phyloP scores from a whole-genome alignment of 2,329 filamentous ascomycete genomes.

The Lachnellula hyalina region DNA sequence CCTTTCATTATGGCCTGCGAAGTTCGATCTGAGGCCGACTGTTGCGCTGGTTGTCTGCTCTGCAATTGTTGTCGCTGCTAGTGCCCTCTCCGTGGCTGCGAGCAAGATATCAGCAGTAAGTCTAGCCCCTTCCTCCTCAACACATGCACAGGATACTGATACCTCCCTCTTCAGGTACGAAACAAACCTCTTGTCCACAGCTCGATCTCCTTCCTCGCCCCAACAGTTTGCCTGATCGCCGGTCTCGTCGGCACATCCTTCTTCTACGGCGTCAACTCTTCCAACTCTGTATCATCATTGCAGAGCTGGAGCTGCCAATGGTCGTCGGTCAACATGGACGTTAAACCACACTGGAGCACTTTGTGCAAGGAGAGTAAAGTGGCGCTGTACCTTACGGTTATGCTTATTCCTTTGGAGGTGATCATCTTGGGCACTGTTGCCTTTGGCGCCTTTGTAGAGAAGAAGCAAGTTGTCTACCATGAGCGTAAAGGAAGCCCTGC shows the following conservation, averaged over 20 bases:
- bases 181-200: slow-evolving; percentile 25
- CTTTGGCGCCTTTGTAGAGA: slow-evolving; percentile 42
- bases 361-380: slow-evolving; percentile 53
- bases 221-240: slow-evolving; percentile 40
- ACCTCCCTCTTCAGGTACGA: slow-evolving; percentile 35
- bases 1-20: slow-evolving; percentile 52
- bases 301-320: slow-evolving; percentile 61
- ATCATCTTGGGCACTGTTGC: slow-evolving; percentile 42
- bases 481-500: slow-evolving; percentile 30
- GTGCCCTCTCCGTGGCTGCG: slow-evolving; percentile 42
- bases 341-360: slow-evolving; percentile 49
- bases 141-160: background rate
- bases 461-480: slow-evolving; percentile 30
- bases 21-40: slow-evolving; percentile 53
- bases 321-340: slow-evolving; percentile 46
- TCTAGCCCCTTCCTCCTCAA: slow-evolving; percentile 10
- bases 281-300: slow-evolving; percentile 47
- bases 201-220: slow-evolving; percentile 32
- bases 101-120: slow-evolving; percentile 48
- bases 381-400: slow-evolving; percentile 47
- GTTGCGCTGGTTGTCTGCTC: slow-evolving; percentile 49
- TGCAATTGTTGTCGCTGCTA: slow-evolving; percentile 44
- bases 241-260: slow-evolving; percentile 50
- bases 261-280: slow-evolving; percentile 53
- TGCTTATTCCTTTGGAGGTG: slow-evolving; percentile 53